Evolutionary conservation across 495 filamentous ascomycete genomes (phyloP), one percentile per base, ranked within the genome.

Genomic region (Podospora sp.): DNA sequence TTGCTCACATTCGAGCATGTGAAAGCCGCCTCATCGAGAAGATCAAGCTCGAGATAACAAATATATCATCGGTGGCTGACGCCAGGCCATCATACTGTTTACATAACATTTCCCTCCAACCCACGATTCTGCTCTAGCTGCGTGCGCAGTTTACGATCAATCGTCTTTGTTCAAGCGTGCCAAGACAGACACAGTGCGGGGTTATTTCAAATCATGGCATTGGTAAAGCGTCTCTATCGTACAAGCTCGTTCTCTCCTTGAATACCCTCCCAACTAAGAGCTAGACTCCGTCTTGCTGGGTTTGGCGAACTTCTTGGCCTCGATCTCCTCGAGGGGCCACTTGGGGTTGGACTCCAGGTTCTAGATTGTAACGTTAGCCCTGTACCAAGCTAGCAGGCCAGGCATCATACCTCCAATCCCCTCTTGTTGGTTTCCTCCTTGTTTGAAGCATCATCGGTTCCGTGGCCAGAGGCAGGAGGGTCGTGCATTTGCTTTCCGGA

Each of bases 291-390:
- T 62, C 60, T 62, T 21, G 33, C 18, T 46, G n/a, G 24, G 69
- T 78, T 89, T 89, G 20, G 72, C 75, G 62, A 83, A 85, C 82
- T 93, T 93, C 56, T 82, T 84, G 67, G 86, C 81, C 61, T 90
- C 86, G n/a, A 82, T 80, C 52, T 90, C 86, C 69, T 93, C 92
- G 58, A 95, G 74, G 11, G 83, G 81, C 40, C 88, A 87, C 69
- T 79, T 84, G 1, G 93, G 93, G 83, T 97, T 96, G 69, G 85
- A 87, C 6, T 76, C 65, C 59, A 86, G 72, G 62, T 78, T 80
- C 84, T 87, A 40, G 18, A 25, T 9, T 8, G 3, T 53, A n/a
- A 60, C 75, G 71, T 65, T 24, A 18, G 14, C 51, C 24, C 7
- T 0, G 8, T 16, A n/a, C 25, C 16, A 49, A 6, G 11, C 16